Percentiles rank a stretch among this genome's conserved stretches.
phyloP scores from a whole-genome alignment of 768 basidiomycete species.

The Inosperma sp. region DNA sequence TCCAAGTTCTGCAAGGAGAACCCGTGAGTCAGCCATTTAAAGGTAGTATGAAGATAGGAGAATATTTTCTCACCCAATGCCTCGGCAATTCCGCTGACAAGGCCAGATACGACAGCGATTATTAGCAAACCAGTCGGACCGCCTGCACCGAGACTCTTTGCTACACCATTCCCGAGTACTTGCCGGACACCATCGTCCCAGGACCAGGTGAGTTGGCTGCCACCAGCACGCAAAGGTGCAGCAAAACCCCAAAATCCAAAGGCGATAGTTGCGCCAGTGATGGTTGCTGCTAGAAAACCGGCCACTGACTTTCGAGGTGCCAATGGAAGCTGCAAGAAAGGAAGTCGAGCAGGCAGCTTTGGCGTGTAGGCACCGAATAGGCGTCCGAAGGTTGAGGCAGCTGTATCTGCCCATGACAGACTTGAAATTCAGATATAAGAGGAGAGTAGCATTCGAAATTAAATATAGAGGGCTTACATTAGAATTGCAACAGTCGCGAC shows the following conservation, averaged over 20 bases:
- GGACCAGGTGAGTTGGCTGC: constrained; percentile 46
- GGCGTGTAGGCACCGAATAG: constrained; percentile 70
- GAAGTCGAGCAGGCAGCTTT: constrained; percentile 37
- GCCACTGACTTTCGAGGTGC: constrained; percentile 82
- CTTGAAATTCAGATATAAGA: constrained; percentile 34
- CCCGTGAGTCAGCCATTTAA: too few relatives aligned
- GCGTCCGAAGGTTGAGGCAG: constrained; percentile 90
- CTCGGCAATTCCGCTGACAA: constrained; percentile 83
- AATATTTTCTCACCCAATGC: constrained; percentile 63
- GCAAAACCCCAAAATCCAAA: constrained; percentile 67
- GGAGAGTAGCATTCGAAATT: background rate
- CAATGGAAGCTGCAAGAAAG: constrained; percentile 56
- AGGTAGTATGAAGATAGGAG: background rate
- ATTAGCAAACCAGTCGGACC: constrained; percentile 50
- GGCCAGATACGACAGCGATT: constrained; percentile 60
- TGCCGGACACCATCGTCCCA: constrained; percentile 50
- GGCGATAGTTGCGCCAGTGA: constrained; percentile 67
- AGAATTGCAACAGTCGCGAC: constrained; percentile 86
- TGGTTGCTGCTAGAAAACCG: constrained; percentile 72
- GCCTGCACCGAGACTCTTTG: constrained; percentile 23
- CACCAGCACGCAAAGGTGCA: constrained; percentile 42
- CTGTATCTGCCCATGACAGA: constrained; percentile 93
- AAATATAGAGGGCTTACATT: constrained; percentile 53
- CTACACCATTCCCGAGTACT: constrained; percentile 15
- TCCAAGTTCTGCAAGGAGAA: constrained; percentile 61